Evolutionary conservation across 371 early-diverging fungal genomes (phyloP).

Genomic region (Apophysomyces trapeziformis): DNA sequence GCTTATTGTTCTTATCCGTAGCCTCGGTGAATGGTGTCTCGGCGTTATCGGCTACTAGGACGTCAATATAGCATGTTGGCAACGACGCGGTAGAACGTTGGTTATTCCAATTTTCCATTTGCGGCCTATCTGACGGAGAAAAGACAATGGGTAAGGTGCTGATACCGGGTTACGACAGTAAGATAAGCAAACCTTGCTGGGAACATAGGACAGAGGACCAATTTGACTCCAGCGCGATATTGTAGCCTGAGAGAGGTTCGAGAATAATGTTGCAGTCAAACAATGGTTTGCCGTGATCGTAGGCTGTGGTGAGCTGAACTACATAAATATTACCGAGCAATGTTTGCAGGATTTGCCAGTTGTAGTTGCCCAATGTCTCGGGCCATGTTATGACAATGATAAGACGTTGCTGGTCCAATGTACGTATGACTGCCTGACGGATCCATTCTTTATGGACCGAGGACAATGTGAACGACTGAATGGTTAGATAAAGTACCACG

Average conservation of each 20-base stretch:
- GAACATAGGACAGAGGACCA: conserved; percentile 21
- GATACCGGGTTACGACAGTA: background rate
- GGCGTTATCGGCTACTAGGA: background rate
- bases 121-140: conserved; percentile 9
- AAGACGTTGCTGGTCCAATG: background rate
- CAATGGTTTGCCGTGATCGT: conserved; percentile 30
- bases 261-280: conserved; percentile 44
- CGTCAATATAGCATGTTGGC: conserved; percentile 2
- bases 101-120: conserved; percentile 17
- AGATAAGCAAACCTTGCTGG: conserved; percentile 21
- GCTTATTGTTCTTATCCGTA: background rate
- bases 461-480: background rate
- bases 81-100: conserved; percentile 5
- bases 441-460: background rate
- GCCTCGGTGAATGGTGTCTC: too few species aligned
- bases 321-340: conserved; percentile 41
- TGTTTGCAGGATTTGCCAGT: conserved; percentile 41
- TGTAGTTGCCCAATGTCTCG: conserved; percentile 12
- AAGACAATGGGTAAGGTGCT: too few species aligned
- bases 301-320: conserved; percentile 29
- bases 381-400: conserved; percentile 7
- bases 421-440: background rate
- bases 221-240: conserved; percentile 22
- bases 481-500: conserved; percentile 1
- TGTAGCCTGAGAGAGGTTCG: conserved; percentile 38